Conservation (phyloP, 192 early-diverging fungal genomes). For the Phlyctochytrium bullatum region DNA sequence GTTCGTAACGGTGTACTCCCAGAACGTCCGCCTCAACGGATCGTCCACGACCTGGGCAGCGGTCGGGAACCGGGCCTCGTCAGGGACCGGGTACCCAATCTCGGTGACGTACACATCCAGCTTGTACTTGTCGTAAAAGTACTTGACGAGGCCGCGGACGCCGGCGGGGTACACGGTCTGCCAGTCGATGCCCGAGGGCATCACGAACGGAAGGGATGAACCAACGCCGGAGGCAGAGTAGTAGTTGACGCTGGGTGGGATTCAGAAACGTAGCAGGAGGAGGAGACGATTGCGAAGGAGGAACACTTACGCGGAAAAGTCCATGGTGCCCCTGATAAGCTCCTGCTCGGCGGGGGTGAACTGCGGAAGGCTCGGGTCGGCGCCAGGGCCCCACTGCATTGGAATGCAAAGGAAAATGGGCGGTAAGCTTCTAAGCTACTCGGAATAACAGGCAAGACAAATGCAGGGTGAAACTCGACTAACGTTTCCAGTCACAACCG, state of each 20-base stretch:
- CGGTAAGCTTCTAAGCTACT: background rate
- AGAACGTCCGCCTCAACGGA: background rate
- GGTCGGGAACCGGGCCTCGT: background rate
- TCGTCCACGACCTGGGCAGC: background rate
- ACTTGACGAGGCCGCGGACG: conserved; percentile 8
- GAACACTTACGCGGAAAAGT: conserved; percentile 1
- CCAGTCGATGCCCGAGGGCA: conserved; percentile 8
- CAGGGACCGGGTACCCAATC: conserved; percentile 10
- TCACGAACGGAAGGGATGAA: background rate
- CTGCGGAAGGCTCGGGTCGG: background rate
- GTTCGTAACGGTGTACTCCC: background rate
- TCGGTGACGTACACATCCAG: conserved; percentile 24
- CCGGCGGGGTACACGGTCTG: conserved; percentile 10
- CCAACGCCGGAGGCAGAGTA: conserved; percentile 26
- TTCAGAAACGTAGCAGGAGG: background rate
- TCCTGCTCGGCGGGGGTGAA: background rate
- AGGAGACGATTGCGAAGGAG: background rate
- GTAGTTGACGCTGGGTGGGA: conserved; percentile 26
- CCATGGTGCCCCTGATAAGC: background rate
- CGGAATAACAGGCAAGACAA: too few species aligned
- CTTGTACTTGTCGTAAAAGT: conserved; percentile 17
- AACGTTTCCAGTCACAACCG: background rate
- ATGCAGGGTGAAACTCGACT: too few species aligned
- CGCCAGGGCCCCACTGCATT: background rate
- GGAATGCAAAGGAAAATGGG: background rate